phyloP scores from a whole-genome alignment of 495 filamentous ascomycete species.

The Penicillium crystallinum region DNA sequence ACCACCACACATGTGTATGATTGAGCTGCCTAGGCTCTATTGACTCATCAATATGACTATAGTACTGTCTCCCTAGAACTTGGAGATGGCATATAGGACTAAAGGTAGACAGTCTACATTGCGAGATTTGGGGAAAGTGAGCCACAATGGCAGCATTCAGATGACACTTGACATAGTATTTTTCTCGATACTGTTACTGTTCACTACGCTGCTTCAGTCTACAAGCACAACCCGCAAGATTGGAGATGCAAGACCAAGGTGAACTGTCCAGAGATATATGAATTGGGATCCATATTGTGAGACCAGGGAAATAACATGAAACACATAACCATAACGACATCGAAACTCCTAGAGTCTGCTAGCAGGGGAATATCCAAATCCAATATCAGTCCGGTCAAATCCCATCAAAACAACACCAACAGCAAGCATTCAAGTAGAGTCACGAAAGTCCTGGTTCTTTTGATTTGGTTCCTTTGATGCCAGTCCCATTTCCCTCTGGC shows the following conservation, averaged over 20 bases:
- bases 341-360: slow-evolving; percentile 6
- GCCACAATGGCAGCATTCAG: too few species aligned
- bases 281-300: background rate
- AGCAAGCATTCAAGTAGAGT: background rate
- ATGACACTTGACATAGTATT: background rate
- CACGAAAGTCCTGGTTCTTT: background rate
- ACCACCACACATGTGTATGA: too few species aligned
- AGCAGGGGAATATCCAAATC: slow-evolving; percentile 6
- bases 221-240: background rate
- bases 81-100: too few species aligned
- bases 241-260: background rate
- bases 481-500: background rate
- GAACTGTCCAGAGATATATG: background rate
- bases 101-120: too few species aligned
- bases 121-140: too few species aligned
- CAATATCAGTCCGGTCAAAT: slow-evolving; percentile 1
- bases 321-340: slow-evolving; percentile 9
- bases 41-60: too few species aligned
- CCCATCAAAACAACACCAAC: slow-evolving; percentile 1
- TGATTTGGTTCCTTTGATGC: background rate
- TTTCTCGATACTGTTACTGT: background rate
- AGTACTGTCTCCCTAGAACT: too few species aligned
- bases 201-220: background rate
- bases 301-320: slow-evolving; percentile 1
- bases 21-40: too few species aligned